phyloP scores from a whole-genome alignment of 176 grass and related monocot species.

The Aegilops umbellulata region DNA sequence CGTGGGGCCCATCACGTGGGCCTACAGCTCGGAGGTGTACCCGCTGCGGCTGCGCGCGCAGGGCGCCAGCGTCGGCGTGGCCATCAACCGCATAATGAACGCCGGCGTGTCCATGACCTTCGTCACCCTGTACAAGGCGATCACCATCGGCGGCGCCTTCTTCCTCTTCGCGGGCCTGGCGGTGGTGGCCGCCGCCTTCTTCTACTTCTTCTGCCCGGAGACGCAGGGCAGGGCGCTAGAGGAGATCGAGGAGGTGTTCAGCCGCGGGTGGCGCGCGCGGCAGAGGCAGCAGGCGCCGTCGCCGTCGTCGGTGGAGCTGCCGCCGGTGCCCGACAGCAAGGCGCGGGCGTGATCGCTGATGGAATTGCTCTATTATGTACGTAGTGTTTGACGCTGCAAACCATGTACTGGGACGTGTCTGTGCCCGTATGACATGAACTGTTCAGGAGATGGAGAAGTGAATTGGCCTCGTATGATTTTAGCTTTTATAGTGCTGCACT shows the following conservation, averaged over 20 bases:
- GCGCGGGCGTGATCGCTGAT: not conserved
- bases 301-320: not conserved
- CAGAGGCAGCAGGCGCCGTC: not conserved
- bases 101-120: slow-evolving; percentile 65
- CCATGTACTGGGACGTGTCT: no score
- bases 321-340: not conserved
- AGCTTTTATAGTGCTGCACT: no score
- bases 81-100: slow-evolving; percentile 52
- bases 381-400: not conserved
- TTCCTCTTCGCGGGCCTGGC: slow-evolving; percentile 57
- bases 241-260: slow-evolving; percentile 53
- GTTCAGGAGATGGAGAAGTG: not conserved
- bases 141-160: slow-evolving; percentile 65
- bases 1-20: slow-evolving; percentile 67
- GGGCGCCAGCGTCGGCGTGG: slow-evolving; percentile 33
- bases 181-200: slow-evolving; percentile 35
- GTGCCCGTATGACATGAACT: not conserved
- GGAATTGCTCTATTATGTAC: not conserved
- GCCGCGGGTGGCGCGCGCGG: not conserved
- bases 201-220: slow-evolving; percentile 48
- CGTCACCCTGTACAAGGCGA: slow-evolving; percentile 54
- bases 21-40: slow-evolving; percentile 61
- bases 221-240: slow-evolving; percentile 51
- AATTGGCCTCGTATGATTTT: not conserved
- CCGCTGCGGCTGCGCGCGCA: slow-evolving; percentile 41